These are phyloP conservation scores for Endotrypanum monterogeii DNA, from an alignment of 208 protist species.

Conservation along the genomic window DNA sequence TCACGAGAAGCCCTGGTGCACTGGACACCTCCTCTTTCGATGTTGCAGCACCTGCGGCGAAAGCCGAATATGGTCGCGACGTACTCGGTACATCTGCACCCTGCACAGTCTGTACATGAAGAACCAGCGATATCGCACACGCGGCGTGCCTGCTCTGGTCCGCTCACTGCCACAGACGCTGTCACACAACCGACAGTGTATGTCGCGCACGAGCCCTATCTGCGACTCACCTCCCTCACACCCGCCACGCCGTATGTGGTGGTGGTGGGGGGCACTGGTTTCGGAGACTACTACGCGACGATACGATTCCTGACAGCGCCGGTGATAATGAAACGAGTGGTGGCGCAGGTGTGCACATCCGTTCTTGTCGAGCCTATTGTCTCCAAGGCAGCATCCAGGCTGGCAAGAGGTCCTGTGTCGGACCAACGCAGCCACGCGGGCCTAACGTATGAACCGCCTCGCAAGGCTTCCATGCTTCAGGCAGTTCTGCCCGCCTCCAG, in stretches of 20 bases:
- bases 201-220: constrained; percentile 9
- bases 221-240: neutral
- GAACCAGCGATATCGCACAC: neutral
- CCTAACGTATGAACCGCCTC: neutral
- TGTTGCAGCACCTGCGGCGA: constrained; percentile 14
- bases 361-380: neutral
- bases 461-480: constrained; percentile 4
- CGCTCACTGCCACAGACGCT: neutral
- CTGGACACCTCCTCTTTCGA: constrained; percentile 21
- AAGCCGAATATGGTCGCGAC: constrained; percentile 1
- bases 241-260: constrained; percentile 15
- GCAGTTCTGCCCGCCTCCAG: constrained; percentile 13
- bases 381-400: too few relatives aligned
- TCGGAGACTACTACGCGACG: constrained; percentile 20
- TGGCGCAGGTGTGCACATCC: constrained; percentile 9
- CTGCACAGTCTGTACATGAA: neutral
- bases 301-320: constrained; percentile 17
- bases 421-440: neutral
- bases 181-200: neutral
- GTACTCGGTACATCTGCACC: constrained; percentile 12
- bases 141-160: too few relatives aligned
- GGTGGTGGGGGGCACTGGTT: constrained; percentile 17
- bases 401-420: too few relatives aligned
- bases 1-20: constrained; percentile 5
- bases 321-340: constrained; percentile 9